Evolutionary conservation across 208 protist genomes (phyloP).

Genomic region (Blechomonas ayalai): DNA sequence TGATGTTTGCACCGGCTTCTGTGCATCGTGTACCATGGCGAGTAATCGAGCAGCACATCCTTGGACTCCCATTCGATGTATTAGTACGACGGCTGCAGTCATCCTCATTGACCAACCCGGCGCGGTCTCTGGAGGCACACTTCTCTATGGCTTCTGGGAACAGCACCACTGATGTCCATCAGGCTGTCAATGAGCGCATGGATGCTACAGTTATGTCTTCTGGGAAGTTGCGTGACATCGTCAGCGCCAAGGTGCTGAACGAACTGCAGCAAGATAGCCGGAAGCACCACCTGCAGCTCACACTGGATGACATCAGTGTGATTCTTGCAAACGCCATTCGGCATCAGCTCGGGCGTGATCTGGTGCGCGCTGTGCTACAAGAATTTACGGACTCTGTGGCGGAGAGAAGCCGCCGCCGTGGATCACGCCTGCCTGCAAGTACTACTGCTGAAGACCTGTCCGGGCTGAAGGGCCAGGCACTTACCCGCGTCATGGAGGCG

Average conservation of each 20-base stretch:
- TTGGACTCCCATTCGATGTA: constrained; percentile 40
- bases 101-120: constrained; percentile 46
- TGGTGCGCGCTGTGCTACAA: constrained; percentile 14
- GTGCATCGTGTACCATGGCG: too few relatives aligned
- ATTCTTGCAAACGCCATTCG: constrained; percentile 59
- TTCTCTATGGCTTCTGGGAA: too few relatives aligned
- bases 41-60: constrained; percentile 4
- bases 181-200: not conserved
- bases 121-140: constrained; percentile 60
- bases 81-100: constrained; percentile 77
- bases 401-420: constrained; percentile 2
- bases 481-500: constrained; percentile 61
- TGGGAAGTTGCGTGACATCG: constrained; percentile 7
- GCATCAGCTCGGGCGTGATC: constrained; percentile 32
- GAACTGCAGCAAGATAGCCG: too few relatives aligned
- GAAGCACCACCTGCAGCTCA: constrained; percentile 7
- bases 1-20: too few relatives aligned
- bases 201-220: not conserved
- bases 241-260: constrained; percentile 15
- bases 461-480: constrained; percentile 17
- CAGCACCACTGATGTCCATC: too few relatives aligned
- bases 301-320: constrained; percentile 44
- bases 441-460: too few relatives aligned
- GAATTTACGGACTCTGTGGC: too few relatives aligned
- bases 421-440: constrained; percentile 2